phyloP scores from a whole-genome alignment of 208 protist genomes.

The Trypanosoma boissoni region DNA sequence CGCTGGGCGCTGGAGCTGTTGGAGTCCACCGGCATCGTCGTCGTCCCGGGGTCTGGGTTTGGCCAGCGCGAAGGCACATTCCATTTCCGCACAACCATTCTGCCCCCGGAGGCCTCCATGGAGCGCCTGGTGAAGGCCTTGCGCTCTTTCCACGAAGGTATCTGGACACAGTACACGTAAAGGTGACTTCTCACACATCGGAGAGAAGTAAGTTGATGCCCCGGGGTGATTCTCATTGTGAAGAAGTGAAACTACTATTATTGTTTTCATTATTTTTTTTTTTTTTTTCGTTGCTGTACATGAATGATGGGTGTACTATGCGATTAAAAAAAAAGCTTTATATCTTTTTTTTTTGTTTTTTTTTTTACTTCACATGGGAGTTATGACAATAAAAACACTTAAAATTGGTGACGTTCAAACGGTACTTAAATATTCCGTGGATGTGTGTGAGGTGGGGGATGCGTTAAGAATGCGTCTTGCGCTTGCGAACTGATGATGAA shows the following conservation, averaged over 20 bases:
- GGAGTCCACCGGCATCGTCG: conserved; percentile 93
- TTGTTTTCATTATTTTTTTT: neutral
- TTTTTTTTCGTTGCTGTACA: neutral
- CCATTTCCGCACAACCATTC: conserved; percentile 99
- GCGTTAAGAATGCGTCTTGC: no score
- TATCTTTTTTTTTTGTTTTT: conserved; percentile 17
- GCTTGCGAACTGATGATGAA: no score
- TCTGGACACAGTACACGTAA: no score
- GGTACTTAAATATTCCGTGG: no score
- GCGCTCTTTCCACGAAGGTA: conserved; percentile 55
- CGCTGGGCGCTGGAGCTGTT: conserved; percentile 97
- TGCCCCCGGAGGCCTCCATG: conserved; percentile 96
- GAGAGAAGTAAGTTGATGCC: no score
- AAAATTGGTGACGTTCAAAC: no score
- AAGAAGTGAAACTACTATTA: neutral
- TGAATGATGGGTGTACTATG: no score
- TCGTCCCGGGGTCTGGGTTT: conserved; percentile 96
- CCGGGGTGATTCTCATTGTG: no score
- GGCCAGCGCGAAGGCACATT: conserved; percentile 94
- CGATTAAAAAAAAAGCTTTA: no score
- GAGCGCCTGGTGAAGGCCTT: conserved; percentile 76
- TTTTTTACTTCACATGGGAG: conserved; percentile 16
- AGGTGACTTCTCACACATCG: no score
- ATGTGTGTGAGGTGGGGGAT: no score
- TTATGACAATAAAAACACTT: no score